phyloP scores from a whole-genome alignment of 2,329 filamentous ascomycete genomes.

The Cytospora piceae region DNA sequence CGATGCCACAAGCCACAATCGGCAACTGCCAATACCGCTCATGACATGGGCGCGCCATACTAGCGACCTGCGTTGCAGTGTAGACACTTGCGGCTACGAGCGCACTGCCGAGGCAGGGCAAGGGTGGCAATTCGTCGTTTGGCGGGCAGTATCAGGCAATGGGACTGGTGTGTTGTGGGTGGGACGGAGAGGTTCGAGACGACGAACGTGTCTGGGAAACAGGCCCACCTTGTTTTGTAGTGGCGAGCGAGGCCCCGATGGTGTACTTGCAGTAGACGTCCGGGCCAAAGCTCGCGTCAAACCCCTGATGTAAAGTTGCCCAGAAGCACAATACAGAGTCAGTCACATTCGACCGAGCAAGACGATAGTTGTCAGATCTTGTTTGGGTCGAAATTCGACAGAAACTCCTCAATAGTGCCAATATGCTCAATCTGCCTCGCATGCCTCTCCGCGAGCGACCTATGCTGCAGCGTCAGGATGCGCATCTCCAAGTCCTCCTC shows the following conservation, averaged over 20 bases:
- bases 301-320: background rate
- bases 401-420: conserved; percentile 13
- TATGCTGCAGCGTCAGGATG: conserved; percentile 15
- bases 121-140: conserved; percentile 47
- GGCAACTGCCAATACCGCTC: conserved; percentile 56
- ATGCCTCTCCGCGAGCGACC: conserved; percentile 14
- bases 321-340: background rate
- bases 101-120: conserved; percentile 49
- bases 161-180: conserved; percentile 47
- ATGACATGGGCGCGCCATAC: conserved; percentile 56
- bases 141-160: conserved; percentile 52
- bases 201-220: conserved; percentile 40
- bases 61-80: conserved; percentile 53
- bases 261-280: conserved; percentile 43
- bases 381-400: conserved; percentile 10
- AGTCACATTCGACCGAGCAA: background rate
- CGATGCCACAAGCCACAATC: conserved; percentile 59
- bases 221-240: conserved; percentile 40
- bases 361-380: background rate
- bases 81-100: conserved; percentile 51
- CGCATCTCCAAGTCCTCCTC: background rate
- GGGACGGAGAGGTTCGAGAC: conserved; percentile 47
- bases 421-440: background rate
- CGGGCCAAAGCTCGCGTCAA: background rate
- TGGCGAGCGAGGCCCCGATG: conserved; percentile 52